phyloP scores from a whole-genome alignment of 345 rosid species.

The Hirschfeldia incana region DNA sequence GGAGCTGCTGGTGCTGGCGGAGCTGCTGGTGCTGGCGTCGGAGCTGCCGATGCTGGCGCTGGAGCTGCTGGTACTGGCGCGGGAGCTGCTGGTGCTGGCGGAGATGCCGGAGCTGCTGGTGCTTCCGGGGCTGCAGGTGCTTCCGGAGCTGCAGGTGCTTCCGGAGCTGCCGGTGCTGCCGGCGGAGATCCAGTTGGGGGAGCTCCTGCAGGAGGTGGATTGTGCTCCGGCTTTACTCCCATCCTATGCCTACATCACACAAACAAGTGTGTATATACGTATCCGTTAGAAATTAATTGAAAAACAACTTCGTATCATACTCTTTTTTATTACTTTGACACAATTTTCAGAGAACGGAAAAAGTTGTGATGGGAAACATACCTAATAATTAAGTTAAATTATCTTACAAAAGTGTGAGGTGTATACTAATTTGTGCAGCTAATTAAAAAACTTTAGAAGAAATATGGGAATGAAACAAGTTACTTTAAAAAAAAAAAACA shows the following conservation, averaged over 20 bases:
- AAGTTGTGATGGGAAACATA: too few species aligned
- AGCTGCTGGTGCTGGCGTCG: background rate
- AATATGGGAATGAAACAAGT: background rate
- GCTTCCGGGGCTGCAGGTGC: background rate
- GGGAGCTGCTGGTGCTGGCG: background rate
- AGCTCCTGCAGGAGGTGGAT: background rate
- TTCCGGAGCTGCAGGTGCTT: background rate
- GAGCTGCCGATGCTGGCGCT: background rate
- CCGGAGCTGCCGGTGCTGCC: background rate
- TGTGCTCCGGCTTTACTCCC: background rate
- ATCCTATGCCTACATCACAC: background rate
- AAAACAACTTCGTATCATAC: background rate
- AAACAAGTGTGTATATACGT: background rate
- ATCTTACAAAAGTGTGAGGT: background rate
- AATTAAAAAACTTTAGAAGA: background rate
- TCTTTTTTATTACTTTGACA: background rate
- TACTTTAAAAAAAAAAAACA: background rate
- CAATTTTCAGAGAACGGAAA: background rate
- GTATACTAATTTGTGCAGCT: background rate
- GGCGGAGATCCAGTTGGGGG: background rate
- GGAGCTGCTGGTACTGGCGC: background rate
- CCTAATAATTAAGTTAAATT: background rate
- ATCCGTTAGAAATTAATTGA: background rate
- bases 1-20: background rate
- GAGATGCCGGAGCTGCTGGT: background rate